These are phyloP conservation scores for Ceratocystis huliohia DNA, from an alignment of 2,329 filamentous ascomycete genomes.

Conservation along the genomic window DNA sequence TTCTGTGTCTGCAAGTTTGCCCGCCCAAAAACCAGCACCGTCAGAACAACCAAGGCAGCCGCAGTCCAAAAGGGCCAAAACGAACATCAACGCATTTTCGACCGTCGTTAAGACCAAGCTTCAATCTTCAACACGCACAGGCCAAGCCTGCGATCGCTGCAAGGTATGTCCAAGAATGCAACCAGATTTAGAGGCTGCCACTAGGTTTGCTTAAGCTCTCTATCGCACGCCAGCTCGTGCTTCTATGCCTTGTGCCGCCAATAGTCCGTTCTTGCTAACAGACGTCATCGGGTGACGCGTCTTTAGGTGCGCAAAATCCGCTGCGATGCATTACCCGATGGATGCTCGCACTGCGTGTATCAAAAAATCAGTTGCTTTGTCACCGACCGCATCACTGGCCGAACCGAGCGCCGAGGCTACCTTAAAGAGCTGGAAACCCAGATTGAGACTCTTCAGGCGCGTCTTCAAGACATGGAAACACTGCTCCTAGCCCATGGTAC, in stretches of 20 bases:
- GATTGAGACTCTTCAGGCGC: conserved; percentile 51
- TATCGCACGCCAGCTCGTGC: conserved; percentile 14
- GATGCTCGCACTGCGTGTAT: conserved; percentile 69
- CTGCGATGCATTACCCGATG: conserved; percentile 67
- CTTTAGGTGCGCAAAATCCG: conserved; percentile 63
- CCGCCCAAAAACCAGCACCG: neutral
- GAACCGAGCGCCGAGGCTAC: conserved; percentile 66
- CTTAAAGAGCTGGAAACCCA: conserved; percentile 64
- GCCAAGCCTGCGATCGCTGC: conserved; percentile 80
- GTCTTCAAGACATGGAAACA: conserved; percentile 55
- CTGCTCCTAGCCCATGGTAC: conserved; percentile 49
- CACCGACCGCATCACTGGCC: conserved; percentile 75
- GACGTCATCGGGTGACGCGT: conserved; percentile 31
- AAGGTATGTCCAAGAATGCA: conserved; percentile 42
- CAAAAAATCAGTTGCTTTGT: conserved; percentile 69
- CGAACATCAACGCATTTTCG: conserved; percentile 37
- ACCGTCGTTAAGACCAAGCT: conserved; percentile 44
- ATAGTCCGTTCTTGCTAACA: neutral
- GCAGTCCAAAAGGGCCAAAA: conserved; percentile 9
- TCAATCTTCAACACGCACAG: conserved; percentile 50
- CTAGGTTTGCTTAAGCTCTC: neutral
- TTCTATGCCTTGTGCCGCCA: conserved; percentile 19
- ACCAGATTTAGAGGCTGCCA: neutral
- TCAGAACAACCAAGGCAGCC: neutral
- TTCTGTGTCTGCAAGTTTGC: neutral